Evolutionary conservation across 1,284 basidiomycete species (phyloP), one percentile per base, ranked within the genome.

Genomic region (Sanghuangporus weigelae): DNA sequence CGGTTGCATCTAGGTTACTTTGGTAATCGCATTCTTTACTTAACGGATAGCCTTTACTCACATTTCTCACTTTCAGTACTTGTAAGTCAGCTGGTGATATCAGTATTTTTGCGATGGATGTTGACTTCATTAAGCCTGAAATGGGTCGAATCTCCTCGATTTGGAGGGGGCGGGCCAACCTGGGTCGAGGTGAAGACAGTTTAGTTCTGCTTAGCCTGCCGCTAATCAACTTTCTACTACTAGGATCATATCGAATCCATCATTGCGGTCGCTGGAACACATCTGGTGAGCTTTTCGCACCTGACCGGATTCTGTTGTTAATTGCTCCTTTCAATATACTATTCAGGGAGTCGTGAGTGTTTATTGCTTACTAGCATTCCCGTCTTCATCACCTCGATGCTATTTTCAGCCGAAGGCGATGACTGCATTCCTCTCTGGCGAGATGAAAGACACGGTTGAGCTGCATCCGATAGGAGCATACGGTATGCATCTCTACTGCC

Each of bases 381-480:
- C n/a, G 7, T n/a, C 21, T 19, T 46, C 16, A 7, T 7, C 16
- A 7, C 16, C 8, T n/a, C 21, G 44, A 46, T 40, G 40, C 7
- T 12, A 5, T 23, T 35, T 36, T 14, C 66, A 92, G 91, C 79
- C 93, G 2, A 99, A 98, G 76, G 93, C 96, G 0, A 97, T 98
- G 93, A 80, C 95, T 0, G 96, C 96, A 3, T 94, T 98, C 73
- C 79, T 99, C 36, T 95, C 93, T 0, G 92, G 92, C 8, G 93
- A 94, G 71, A 98, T 98, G 96, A 89, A 90, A 73, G 94, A 98
- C 70, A 98, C 96, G 0, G 96, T 98, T 8, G 92, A 97, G 72
- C 81, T 95, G 73, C 90, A 94, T 70, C 92, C 93, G 14, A 90
- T 90, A 7, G 92, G 91, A 19, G 85, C 89, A 58, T 94, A 93